Evolutionary conservation across 2,329 filamentous ascomycete species (phyloP).

Genomic region (Colletotrichum spaethianum): DNA sequence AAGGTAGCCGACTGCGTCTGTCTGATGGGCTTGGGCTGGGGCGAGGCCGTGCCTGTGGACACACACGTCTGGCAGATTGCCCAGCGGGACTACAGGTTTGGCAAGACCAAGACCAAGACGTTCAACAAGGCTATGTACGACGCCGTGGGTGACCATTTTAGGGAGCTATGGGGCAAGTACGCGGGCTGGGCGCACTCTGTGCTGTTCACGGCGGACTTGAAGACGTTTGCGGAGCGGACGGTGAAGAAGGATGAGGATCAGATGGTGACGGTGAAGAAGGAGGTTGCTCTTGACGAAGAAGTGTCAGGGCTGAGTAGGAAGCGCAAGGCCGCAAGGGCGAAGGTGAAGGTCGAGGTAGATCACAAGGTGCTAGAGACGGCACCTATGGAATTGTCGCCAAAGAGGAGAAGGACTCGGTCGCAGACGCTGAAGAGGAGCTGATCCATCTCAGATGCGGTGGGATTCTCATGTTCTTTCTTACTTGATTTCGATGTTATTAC

Average conservation of each 20-base stretch:
- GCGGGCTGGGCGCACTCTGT: conserved; percentile 99
- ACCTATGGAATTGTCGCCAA: conserved; percentile 20
- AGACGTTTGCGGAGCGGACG: conserved; percentile 81
- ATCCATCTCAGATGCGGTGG: background rate
- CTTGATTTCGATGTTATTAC: background rate
- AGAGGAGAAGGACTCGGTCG: conserved; percentile 40
- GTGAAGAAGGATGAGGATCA: conserved; percentile 44
- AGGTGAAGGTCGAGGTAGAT: conserved; percentile 40
- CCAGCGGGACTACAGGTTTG: conserved; percentile 94
- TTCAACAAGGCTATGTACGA: conserved; percentile 92
- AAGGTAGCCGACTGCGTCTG: conserved; percentile 98
- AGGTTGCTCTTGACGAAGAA: conserved; percentile 50
- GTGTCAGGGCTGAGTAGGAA: conserved; percentile 37
- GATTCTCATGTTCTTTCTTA: background rate
- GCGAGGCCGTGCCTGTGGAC: conserved; percentile 94
- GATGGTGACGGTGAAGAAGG: conserved; percentile 43
- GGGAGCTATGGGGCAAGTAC: conserved; percentile 90
- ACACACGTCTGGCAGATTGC: conserved; percentile 99
- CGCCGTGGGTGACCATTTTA: conserved; percentile 90
- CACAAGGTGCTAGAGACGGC: background rate
- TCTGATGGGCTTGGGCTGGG: conserved; percentile 96
- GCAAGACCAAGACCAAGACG: conserved; percentile 84
- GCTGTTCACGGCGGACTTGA: conserved; percentile 93
- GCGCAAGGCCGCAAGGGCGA: conserved; percentile 40
- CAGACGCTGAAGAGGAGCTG: conserved; percentile 18